A percentile compares a stretch with the other conserved stretches of the same genome.
These are phyloP conservation scores for Fusarium bulbicola DNA, from an alignment of 2,329 filamentous ascomycete species.

Conservation along the genomic window DNA sequence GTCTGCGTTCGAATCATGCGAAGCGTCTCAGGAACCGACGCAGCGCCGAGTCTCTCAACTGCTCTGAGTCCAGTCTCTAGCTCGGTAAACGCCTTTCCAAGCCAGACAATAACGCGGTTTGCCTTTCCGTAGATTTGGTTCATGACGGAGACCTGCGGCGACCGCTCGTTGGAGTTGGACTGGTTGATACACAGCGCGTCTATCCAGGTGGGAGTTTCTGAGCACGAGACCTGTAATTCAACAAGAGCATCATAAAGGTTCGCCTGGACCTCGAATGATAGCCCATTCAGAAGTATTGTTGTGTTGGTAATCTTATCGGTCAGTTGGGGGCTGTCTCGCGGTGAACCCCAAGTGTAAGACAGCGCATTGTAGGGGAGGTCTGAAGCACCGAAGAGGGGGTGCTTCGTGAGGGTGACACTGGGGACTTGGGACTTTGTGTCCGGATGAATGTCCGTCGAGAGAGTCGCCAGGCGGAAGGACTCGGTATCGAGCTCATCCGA, in stretches of 20 bases:
- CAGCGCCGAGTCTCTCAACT: background rate
- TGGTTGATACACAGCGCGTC: constrained; percentile 15
- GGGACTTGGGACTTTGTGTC: background rate
- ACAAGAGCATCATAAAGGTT: background rate
- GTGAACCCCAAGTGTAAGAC: constrained; percentile 9
- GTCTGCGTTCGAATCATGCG: background rate
- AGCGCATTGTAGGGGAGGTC: background rate
- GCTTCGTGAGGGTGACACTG: background rate
- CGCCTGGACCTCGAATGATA: fast-evolving
- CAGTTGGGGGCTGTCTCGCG: background rate
- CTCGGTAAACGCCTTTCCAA: background rate
- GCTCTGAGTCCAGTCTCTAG: background rate
- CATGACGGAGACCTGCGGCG: background rate
- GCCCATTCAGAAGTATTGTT: background rate
- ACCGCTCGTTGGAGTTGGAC: background rate
- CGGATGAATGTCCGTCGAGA: background rate
- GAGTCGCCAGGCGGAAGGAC: background rate
- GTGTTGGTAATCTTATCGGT: fast-evolving
- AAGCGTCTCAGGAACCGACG: background rate
- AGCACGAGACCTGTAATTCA: background rate
- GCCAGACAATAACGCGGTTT: background rate
- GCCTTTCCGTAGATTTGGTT: constrained; percentile 9
- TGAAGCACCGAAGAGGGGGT: background rate
- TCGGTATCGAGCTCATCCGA: background rate
- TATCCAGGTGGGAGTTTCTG: background rate